Evolutionary conservation across 768 basidiomycete genomes (phyloP).

Genomic region (Pleurotus tuber-regium): DNA sequence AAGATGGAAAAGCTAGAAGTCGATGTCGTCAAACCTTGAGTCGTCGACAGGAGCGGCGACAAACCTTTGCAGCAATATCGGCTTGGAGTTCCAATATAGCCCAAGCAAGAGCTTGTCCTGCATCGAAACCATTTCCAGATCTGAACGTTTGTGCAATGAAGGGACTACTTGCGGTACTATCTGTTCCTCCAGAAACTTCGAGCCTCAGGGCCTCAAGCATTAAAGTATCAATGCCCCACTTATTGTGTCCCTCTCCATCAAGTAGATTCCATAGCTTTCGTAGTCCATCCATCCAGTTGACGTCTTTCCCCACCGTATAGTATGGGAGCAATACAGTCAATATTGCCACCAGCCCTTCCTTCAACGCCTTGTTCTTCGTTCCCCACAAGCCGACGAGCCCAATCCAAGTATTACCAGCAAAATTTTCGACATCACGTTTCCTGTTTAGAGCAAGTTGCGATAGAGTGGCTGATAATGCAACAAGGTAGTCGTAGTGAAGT

Average conservation of each 20-base stretch:
- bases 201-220: conserved; percentile 66
- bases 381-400: conserved; percentile 70
- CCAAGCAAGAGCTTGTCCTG: conserved; percentile 75
- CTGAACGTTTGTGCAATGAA: conserved; percentile 69
- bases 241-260: conserved; percentile 58
- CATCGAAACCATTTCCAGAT: conserved; percentile 70
- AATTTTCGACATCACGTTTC: conserved; percentile 51
- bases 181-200: conserved; percentile 26
- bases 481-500: conserved; percentile 73
- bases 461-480: conserved; percentile 65
- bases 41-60: conserved; percentile 13
- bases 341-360: conserved; percentile 78
- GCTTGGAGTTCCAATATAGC: conserved; percentile 76
- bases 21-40: background rate
- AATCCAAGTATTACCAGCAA: conserved; percentile 64
- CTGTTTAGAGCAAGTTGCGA: conserved; percentile 78
- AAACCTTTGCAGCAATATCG: conserved; percentile 70
- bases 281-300: conserved; percentile 41
- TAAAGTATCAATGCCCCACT: conserved; percentile 64
- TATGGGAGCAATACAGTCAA: conserved; percentile 74
- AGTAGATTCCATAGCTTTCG: conserved; percentile 53
- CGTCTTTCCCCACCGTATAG: conserved; percentile 39
- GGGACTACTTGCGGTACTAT: conserved; percentile 23
- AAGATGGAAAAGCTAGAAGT: conserved; percentile 54
- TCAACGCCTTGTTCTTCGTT: conserved; percentile 70